Base-by-base conservation (phyloP, 768 basidiomycete genomes). In the Tulasnella sp. region DNA sequence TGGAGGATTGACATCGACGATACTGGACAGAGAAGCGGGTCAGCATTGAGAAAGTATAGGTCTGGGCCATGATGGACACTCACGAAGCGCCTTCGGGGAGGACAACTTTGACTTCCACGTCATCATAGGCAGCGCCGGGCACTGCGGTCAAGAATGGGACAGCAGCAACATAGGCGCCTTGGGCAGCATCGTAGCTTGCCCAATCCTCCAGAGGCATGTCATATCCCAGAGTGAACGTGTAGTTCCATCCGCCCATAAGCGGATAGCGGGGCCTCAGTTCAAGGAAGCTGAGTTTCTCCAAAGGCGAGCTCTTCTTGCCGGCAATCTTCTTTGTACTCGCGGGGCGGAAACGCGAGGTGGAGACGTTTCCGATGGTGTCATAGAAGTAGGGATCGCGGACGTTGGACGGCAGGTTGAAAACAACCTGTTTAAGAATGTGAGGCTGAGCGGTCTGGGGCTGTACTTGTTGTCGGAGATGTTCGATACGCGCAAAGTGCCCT, bases 161-260 rank as follows among this genome's bases (percentile, higher is more conserved):
- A 71, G 88, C 87, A 42, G 94, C 84, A 19, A 90, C 83, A 78
- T 94, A 89, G 75, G 83, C 86, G 37, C 88, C 88, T 26, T 83
- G 87, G 62, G 81, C 81, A 67, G 81, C 83, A 76, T 92, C 88
- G 76, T 86, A 91, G 73, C 84, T 85, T 17, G 86, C 87, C 11
- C 87, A 88, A 78, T 93, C 87, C n/a, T 81, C 85, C 63, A 94
- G 84, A 35, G 90, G 90, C n/a, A 91, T 85, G 76, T 98, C 95
- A 86, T 91, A 99, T 1, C 97, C 97, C 3, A 98, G 83, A 5
- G 93, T 94, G 82, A 95, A 98, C 52, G 84, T 88, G 80, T 96
- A 98, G 78, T 97, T 98, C 97, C 97, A 99, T 52, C 96, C 94
- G 36, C 97, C 97, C 76, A 98, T 79, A 62, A 99, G 77, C 37